Evolutionary conservation across 2,329 filamentous ascomycete genomes (phyloP).

Genomic region (Fusarium sp.): DNA sequence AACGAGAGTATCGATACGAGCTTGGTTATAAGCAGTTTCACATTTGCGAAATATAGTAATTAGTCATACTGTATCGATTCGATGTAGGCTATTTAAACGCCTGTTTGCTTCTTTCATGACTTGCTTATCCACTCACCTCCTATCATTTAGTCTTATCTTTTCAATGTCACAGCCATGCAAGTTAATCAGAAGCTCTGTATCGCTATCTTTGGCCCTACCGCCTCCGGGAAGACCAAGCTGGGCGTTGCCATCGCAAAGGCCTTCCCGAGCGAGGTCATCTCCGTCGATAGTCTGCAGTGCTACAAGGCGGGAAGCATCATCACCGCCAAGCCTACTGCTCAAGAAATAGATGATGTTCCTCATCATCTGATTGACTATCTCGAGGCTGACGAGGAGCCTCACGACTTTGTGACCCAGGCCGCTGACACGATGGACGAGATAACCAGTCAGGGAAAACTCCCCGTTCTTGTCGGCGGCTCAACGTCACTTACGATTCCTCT

Average conservation of each 20-base stretch:
- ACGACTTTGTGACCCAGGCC: background rate
- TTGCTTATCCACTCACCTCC: background rate
- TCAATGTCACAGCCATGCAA: background rate
- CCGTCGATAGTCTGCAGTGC: background rate
- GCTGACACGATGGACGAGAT: background rate
- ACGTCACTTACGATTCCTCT: background rate
- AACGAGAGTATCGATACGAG: background rate
- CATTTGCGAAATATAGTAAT: background rate
- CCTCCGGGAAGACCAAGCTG: background rate
- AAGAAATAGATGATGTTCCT: background rate
- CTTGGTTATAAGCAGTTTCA: background rate
- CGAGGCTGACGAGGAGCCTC: background rate
- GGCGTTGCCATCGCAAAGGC: background rate
- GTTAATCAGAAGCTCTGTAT: background rate
- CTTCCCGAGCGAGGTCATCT: background rate
- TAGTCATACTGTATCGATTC: background rate
- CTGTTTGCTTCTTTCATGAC: background rate
- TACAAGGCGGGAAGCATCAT: background rate
- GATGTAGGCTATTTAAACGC: background rate
- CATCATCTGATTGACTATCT: background rate
- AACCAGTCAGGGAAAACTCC: background rate
- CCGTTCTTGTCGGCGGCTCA: background rate
- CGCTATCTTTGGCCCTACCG: background rate
- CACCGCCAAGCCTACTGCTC: fast-evolving
- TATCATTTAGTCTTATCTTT: background rate